These are phyloP conservation scores for Aspergillus conjunctus DNA, from an alignment of 495 filamentous ascomycete genomes.

Conservation along the genomic window DNA sequence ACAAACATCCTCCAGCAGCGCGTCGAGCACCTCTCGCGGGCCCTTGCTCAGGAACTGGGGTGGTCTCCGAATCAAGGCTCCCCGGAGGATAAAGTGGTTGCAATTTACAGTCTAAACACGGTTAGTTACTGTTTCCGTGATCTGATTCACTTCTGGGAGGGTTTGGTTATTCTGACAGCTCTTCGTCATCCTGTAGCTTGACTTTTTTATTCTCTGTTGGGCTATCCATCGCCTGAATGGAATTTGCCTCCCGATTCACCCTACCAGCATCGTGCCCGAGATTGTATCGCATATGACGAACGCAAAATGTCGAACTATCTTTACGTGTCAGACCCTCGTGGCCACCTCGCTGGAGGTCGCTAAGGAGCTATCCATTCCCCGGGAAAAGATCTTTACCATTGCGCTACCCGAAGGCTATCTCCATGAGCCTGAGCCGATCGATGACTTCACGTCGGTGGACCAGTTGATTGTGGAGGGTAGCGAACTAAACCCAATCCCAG, in stretches of 20 bases:
- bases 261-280: constrained; percentile 15
- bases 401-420: constrained; percentile 13
- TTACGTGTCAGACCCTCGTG: constrained; percentile 19
- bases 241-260: constrained; percentile 20
- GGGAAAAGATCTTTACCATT: constrained; percentile 10
- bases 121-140: not conserved
- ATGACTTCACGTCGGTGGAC: constrained; percentile 17
- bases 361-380: constrained; percentile 8
- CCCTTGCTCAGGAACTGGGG: constrained; percentile 16
- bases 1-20: constrained; percentile 8
- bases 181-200: constrained; percentile 10
- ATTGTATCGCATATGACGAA: constrained; percentile 19
- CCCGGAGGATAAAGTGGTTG: constrained; percentile 48
- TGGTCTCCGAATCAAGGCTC: constrained; percentile 25
- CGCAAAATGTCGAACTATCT: constrained; percentile 9
- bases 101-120: constrained; percentile 29
- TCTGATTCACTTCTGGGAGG: not conserved
- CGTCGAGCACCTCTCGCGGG: constrained; percentile 14
- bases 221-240: constrained; percentile 24
- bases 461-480: constrained; percentile 10
- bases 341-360: constrained; percentile 9
- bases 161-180: too few relatives aligned
- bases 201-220: constrained; percentile 21
- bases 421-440: constrained; percentile 11
- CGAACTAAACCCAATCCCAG: constrained; percentile 11